phyloP scores from a whole-genome alignment of 306 rosid species.

The Medicago ruthenica region DNA sequence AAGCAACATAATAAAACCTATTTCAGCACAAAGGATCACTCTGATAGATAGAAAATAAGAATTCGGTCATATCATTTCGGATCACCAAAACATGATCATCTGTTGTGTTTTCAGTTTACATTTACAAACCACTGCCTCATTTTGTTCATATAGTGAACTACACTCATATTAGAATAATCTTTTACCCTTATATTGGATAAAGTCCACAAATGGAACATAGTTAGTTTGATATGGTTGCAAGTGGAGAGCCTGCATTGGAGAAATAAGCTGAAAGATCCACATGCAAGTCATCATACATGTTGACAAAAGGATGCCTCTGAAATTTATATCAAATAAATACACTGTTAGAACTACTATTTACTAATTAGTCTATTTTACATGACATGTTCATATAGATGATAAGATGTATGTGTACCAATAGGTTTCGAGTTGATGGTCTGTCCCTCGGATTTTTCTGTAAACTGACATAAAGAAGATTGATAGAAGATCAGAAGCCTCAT shows the following conservation, averaged over 20 bases:
- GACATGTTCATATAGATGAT: constrained; percentile 26
- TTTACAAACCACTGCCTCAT: constrained; percentile 27
- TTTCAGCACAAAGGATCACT: not conserved
- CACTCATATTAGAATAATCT: no score
- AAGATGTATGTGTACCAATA: constrained; percentile 62
- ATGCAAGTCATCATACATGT: constrained; percentile 63
- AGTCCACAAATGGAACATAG: constrained; percentile 40
- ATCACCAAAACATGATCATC: constrained; percentile 12
- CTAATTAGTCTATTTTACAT: constrained; percentile 13
- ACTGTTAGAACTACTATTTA: constrained; percentile 24
- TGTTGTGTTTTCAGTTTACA: constrained; percentile 7
- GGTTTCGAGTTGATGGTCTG: constrained; percentile 76
- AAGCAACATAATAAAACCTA: not conserved
- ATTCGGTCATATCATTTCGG: constrained; percentile 8
- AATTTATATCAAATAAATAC: constrained; percentile 38
- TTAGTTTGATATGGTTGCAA: constrained; percentile 65
- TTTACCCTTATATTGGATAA: no score
- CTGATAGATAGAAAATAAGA: constrained; percentile 6
- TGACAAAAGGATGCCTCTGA: constrained; percentile 85
- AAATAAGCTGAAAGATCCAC: constrained; percentile 85
- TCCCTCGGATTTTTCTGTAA: constrained; percentile 71
- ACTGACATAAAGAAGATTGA: constrained; percentile 51
- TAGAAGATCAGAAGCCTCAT: constrained; percentile 29
- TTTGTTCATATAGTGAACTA: no score
- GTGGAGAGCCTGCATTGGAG: constrained; percentile 77